phyloP scores from a whole-genome alignment of 768 basidiomycete species.

The Trametes gibbosa region DNA sequence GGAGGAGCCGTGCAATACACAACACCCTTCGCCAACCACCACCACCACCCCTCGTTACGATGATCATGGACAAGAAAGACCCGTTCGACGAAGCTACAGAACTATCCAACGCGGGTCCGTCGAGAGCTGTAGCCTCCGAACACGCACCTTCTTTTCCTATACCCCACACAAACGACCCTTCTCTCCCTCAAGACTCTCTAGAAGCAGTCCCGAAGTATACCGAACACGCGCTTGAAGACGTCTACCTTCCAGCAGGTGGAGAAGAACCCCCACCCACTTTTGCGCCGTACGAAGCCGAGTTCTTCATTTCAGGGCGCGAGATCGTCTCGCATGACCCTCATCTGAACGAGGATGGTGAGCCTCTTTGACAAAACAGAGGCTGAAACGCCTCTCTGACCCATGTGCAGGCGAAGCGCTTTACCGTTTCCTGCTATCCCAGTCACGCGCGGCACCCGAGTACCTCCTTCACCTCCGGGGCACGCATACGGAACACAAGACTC shows the following conservation, averaged over 20 bases:
- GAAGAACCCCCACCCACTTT: conserved; percentile 61
- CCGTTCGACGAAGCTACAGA: neutral
- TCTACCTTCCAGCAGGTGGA: conserved; percentile 25
- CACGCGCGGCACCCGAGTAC: conserved; percentile 43
- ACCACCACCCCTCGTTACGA: neutral
- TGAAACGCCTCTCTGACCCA: neutral
- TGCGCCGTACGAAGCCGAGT: conserved; percentile 60
- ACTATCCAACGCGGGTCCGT: neutral
- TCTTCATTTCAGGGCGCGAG: conserved; percentile 42
- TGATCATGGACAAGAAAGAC: conserved; percentile 6
- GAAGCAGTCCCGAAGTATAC: conserved; percentile 10
- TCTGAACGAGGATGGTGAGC: conserved; percentile 59
- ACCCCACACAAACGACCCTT: neutral
- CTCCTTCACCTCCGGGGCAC: conserved; percentile 51
- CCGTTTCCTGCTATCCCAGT: conserved; percentile 65
- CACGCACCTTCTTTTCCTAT: neutral
- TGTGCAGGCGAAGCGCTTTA: conserved; percentile 64
- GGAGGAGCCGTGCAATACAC: neutral
- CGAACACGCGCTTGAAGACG: conserved; percentile 15
- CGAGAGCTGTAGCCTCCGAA: neutral
- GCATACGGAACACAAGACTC: conserved; percentile 52
- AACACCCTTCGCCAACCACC: neutral
- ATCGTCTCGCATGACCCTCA: conserved; percentile 71
- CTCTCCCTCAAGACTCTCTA: neutral
- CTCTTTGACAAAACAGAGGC: neutral